Evolutionary conservation across 352 stramenopile genomes (phyloP).

Genomic region (Phytophthora sansomeana): DNA sequence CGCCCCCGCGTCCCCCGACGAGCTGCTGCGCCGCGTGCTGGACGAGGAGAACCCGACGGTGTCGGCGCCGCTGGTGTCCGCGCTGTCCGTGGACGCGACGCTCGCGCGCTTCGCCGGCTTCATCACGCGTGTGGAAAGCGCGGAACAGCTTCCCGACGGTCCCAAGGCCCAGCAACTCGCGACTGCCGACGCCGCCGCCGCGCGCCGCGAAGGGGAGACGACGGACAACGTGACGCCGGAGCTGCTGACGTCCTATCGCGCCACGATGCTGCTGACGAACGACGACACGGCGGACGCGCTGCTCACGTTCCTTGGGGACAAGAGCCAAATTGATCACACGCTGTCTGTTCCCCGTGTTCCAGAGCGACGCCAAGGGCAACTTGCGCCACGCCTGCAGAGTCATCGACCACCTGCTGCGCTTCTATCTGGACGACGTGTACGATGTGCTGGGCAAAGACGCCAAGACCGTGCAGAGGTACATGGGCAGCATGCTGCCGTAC

Average conservation of each 20-base stretch:
- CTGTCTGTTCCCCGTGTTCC: conserved; percentile 86
- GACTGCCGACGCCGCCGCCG: conserved; percentile 16
- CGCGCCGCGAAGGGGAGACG: conserved; percentile 39
- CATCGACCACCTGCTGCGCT: conserved; percentile 86
- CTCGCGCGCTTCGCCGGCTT: conserved; percentile 66
- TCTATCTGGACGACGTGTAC: conserved; percentile 90
- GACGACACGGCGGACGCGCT: conserved; percentile 84
- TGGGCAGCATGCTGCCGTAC: conserved; percentile 86
- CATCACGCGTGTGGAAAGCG: conserved; percentile 64
- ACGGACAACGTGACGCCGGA: conserved; percentile 60
- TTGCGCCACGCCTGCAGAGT: conserved; percentile 90
- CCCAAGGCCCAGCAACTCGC: conserved; percentile 42
- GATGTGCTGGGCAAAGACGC: conserved; percentile 76
- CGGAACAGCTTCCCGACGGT: conserved; percentile 48
- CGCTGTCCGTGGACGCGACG: conserved; percentile 68
- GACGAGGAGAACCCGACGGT: conserved; percentile 58
- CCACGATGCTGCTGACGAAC: conserved; percentile 91
- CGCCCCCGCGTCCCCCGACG: conserved; percentile 27
- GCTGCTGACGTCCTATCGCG: conserved; percentile 80
- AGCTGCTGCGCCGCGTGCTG: conserved; percentile 58
- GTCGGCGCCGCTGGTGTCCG: conserved; percentile 64
- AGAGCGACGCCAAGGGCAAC: conserved; percentile 71
- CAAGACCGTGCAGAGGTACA: conserved; percentile 74
- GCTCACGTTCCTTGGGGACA: conserved; percentile 83
- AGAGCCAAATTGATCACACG: conserved; percentile 80